Base-by-base conservation (phyloP, 129 eudicot species). In the Flaveria brownii region DNA sequence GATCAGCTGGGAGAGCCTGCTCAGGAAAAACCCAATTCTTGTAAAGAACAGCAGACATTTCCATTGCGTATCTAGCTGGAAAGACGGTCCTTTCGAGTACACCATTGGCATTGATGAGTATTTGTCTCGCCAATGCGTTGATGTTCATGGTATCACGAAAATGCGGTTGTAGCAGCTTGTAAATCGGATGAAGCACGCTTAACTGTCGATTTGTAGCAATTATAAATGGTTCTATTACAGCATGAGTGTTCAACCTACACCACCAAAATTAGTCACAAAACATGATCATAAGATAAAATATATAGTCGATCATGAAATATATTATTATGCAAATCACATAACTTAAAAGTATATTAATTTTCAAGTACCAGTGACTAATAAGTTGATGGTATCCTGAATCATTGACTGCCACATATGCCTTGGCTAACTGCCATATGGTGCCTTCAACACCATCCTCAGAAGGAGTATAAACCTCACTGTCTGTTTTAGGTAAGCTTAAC, bases 101-200 rank as follows among this genome's bases (percentile, higher is more conserved):
- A 51, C 91, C 96, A 20, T 78, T 75, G 57, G 89, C 93, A 79
- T 81, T 85, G 42, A 92, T 87, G 18, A 92, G 89, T 2, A 84
- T 83, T 68, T 92, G 97, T 18, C 97, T 84, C 42, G 87, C 88
- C 18, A 89, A 39, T 9, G 93, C 97, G 3, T 92, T 92, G 61
- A 92, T 84, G 73, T 89, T 84, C 93, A 89, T 87, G 14, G 97
- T 92, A 23, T 92, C 97, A 9, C 88, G 85, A 76, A 85, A 92
- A 52, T 92, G 97, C 69, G 97, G 97, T 77, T 92, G 97, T 78
- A 92, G 70, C 59, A 92, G 96, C 91, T 92, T 92, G 65, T 85
- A 79, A 66, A 92, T 84, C 2, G 97, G 97, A 72, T 92, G 97
- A 62, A 92, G 78, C 61, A 86, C 68, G 30, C 97, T 92, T 55